Base-by-base conservation (phyloP, 768 basidiomycete species). In the Tricholoma flavovirens region DNA sequence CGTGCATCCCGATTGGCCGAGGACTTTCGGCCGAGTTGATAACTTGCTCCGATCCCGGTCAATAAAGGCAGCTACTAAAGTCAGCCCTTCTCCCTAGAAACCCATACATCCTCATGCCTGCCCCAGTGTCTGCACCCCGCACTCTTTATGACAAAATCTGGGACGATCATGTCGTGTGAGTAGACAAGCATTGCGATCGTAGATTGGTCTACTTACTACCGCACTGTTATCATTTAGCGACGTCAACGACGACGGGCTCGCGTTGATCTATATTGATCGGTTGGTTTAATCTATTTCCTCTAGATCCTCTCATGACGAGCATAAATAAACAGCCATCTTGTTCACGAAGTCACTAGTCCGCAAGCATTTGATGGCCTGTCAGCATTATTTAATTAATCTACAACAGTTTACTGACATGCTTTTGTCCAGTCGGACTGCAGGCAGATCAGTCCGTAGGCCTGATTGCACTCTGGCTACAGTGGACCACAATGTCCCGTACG, bases 111-210 rank as follows among this genome's bases (percentile, higher is more conserved):
- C 30, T 32, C 30, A 80, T 80, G 78, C 73, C 79, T 56, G 67
- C 71, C 51, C 69, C 73, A 24, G 61, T 73, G 38, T 58, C 71
- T 53, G 72, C 77, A 19, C 92, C 93, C 9, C 86, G 93, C 59
- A 98, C 96, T 33, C 78, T 98, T 29, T 97, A 98, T 73, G 96
- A 98, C 74, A 98, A 98, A 76, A 93, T 98, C 60, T 97, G 91
- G 86, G 93, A 97, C 62, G 93, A 98, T 69, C 96, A 98, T 74
- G 83, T 96, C 66, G 88, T 98, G 84, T 93, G 64, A 59, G 90
- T 70, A 29, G 22, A 26, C 33, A 21, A 54, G 51, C 48, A 42
- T 55, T 32, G 30, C 30, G 33, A 19, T 43, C 15, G 11, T 14
- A 12, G 36, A 4, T 35, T 15, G 21, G 49, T 40, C 40, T 33